Base-by-base conservation (phyloP, 75 land plant genomes). In the Pseudotsuga menziesii region DNA sequence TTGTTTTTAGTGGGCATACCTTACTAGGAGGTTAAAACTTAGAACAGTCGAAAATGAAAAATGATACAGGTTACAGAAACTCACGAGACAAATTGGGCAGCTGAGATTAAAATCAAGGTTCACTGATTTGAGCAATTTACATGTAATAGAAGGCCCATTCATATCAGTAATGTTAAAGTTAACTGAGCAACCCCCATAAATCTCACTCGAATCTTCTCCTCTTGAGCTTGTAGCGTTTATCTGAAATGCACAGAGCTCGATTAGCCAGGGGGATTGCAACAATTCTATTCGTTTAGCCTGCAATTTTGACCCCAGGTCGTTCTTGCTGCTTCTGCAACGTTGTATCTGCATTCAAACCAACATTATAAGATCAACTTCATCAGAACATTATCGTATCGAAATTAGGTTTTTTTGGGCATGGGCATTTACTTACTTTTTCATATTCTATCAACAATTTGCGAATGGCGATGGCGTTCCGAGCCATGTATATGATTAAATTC, bases 191-290 rank as follows among this genome's bases (percentile, higher is more conserved):
- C 29, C 27, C 3, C 14, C 54, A 9, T 48, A 48, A 9, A 48
- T 48, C 12, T 48, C 54, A 48, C 54, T 48, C 11, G 12, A 48
- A 48, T 48, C 54, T 1, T 11, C 54, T 48, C 54, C 54, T 7
- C 0, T 11, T 48, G 54, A 7, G 13, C 29, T 64, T 26, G 25
- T 6, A 22, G 69, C 15, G 15, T 64, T 64, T 17, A 64, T 64
- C 3, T 23, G 15, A 25, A 64, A 29, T 12, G 69, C 69, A 16
- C 69, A 64, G 8, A 64, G n/a, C 69, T 64, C 69, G 3, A 64
- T 64, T 29, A 64, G 69, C 69, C 69, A 64, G 27, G 69, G 35
- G 69, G 69, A 64, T 64, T 64, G 26, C 69, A 64, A 14, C 35
- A 64, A 15, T 26, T 64, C 69, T 27, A 23, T 14, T 64, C 69